Evolutionary conservation across 2,329 filamentous ascomycete species (phyloP), one percentile per base, ranked within the genome.

Genomic region (Bipolaris zeicola): DNA sequence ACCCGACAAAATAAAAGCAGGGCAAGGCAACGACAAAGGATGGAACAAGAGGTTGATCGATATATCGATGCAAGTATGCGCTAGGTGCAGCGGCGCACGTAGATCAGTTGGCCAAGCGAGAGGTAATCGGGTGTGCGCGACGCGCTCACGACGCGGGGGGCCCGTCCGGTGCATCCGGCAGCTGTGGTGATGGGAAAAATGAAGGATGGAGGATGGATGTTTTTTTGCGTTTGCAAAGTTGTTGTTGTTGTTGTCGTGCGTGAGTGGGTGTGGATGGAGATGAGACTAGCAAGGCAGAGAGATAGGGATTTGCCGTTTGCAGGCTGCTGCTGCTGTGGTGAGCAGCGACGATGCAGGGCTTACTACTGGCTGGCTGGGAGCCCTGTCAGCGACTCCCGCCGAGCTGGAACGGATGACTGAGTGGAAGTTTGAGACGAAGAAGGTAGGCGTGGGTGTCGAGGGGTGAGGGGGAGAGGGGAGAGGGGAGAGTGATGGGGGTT

Each of bases 101-200:
- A 65, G 70, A 72, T 73, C 70, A 71, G 65, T 64, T 64, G 50
- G 61, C 50, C 64, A 66, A 70, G 67, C 69, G 67, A 68, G 61
- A 65, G 52, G 45, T 26, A 42, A 42, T 42, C 13, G 20, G 39
- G 50, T 63, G 58, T 57, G 52, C 24, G 55, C 43, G 50, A 69
- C 62, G 65, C 66, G 62, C 57, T 57, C 61, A 52, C 58, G 58
- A 60, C 53, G 60, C 61, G 57, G 57, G 64, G 28, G 62, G 63
- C 52, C 62, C 62, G 64, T 63, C 55, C 57, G 60, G 60, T 57
- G 50, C 57, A 62, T 60, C 56, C 47, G 57, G 43, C 36, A n/a
- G 39, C 22, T 37, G 14, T 48, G 13, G 13, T 24, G 33, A 48
- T 48, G 31, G 10, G 28, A 22, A 38, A 26, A 38, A 45, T 26